A percentile compares a stretch with the other conserved stretches of the same genome.
These are phyloP conservation scores for Aegilops speltoides DNA, from an alignment of 176 grass and related monocot genomes.

Conservation along the genomic window DNA sequence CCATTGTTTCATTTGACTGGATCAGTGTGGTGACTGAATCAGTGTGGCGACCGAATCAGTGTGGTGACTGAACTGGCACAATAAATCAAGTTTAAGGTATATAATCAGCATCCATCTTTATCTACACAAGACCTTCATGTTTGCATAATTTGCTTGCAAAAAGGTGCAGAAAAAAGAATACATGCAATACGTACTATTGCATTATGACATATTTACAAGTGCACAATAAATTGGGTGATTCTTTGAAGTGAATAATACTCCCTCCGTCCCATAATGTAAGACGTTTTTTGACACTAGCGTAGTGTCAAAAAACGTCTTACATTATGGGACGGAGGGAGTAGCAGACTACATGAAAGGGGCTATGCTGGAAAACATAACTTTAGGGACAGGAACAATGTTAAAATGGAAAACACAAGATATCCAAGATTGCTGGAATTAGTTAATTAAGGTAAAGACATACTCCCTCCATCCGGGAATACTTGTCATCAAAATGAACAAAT, in stretches of 20 bases:
- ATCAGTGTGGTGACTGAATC: neutral
- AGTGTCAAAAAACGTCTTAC: too few species aligned
- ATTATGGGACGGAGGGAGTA: too few species aligned
- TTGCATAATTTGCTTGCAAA: neutral
- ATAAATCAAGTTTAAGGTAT: neutral
- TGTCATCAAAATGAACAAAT: too few species aligned
- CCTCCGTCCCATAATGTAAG: too few species aligned
- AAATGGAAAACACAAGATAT: constrained; percentile 7
- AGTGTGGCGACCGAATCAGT: neutral
- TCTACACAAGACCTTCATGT: neutral
- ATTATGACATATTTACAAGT: neutral
- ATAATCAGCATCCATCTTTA: constrained; percentile 2
- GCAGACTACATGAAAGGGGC: neutral
- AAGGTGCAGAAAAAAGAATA: constrained; percentile 25
- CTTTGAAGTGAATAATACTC: neutral
- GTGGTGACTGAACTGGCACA: neutral
- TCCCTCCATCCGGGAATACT: too few species aligned
- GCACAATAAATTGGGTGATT: neutral
- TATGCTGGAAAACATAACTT: neutral
- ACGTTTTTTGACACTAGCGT: too few species aligned
- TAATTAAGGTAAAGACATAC: neutral
- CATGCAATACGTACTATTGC: neutral
- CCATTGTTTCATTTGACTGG: neutral
- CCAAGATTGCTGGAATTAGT: constrained; percentile 19
- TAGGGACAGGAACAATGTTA: constrained; percentile 1